Evolutionary conservation across 1,139 yeast genomes (phyloP), one percentile per base, ranked within the genome.

Genomic region (Yamadazyma buinensis): DNA sequence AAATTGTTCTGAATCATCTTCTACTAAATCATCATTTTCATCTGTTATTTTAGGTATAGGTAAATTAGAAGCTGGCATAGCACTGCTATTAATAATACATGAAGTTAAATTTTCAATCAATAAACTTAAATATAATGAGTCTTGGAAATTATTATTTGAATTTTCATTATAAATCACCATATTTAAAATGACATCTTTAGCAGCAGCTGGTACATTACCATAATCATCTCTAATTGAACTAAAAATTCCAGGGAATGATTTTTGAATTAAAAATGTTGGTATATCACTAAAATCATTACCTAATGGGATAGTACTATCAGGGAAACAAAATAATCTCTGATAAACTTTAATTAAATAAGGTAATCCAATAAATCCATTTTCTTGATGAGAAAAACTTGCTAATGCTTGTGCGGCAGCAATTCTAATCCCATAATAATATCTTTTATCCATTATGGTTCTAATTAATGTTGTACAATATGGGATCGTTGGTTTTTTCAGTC

Each of bases 341-440:
- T 79, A 88, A 0, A 88, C 84, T 47, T 73, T 77, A 30, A 86
- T 59, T 35, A 94, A 64, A 52, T 86, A 92, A 28, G 67, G 71
- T 48, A 83, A 67, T 0, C 98, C 98, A 33, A 85, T 67, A 52
- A 74, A 84, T 15, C 73, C 70, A 29, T 78, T 70, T 8, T 76
- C 80, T 19, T 72, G 74, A 11, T 69, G 75, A 0, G 95, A 84
- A 39, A 80, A 72, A 17, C 63, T 69, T 0, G 90, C 83, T 30
- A 92, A 65, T 0, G 95, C 95, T 35, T 64, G 59, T 0, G 95
- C 95, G 1, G 98, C 97, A 38, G 87, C 95, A 12, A 80, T 71
- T 40, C 99, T 66, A 1, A 94, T 79, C 3, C 97, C 97, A 57
- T 86, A 88, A 50, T 79, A 92, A 55, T 94, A 94, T 30, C 97